Evolutionary conservation across 148 eudicot genomes (phyloP).

Genomic region (Rhododendron mucronatum): DNA sequence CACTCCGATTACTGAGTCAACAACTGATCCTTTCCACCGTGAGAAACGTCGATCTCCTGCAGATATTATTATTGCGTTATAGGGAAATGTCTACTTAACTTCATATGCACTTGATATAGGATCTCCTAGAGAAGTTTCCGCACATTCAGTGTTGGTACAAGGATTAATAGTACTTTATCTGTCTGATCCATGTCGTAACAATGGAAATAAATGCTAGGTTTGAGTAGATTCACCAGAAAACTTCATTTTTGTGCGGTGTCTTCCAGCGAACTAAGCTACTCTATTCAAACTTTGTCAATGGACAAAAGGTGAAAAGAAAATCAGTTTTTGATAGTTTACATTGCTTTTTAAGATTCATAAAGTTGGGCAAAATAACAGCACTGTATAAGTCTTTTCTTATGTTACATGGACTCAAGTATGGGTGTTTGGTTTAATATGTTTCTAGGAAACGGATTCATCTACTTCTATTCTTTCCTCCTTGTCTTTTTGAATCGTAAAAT

Average conservation of each 20-base stretch:
- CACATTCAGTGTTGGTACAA: not conserved
- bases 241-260: not conserved
- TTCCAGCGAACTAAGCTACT: not conserved
- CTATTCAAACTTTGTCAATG: not conserved
- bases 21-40: slow-evolving; percentile 65
- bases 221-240: not conserved
- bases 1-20: slow-evolving; percentile 60
- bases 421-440: not conserved
- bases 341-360: not conserved
- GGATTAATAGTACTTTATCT: not conserved
- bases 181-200: not conserved
- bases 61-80: not conserved
- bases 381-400: not conserved
- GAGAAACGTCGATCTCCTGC: slow-evolving; percentile 60
- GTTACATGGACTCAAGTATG: not conserved
- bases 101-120: slow-evolving; percentile 7
- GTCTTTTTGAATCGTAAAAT: not conserved
- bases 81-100: not conserved
- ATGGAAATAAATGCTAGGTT: not conserved
- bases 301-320: not conserved
- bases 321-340: not conserved
- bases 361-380: not conserved
- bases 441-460: not conserved
- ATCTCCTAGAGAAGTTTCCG: not conserved
- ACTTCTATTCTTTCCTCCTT: not conserved